Conservation (phyloP, 352 stramenopile species). For the Stephanocyclus meneghinianus region DNA sequence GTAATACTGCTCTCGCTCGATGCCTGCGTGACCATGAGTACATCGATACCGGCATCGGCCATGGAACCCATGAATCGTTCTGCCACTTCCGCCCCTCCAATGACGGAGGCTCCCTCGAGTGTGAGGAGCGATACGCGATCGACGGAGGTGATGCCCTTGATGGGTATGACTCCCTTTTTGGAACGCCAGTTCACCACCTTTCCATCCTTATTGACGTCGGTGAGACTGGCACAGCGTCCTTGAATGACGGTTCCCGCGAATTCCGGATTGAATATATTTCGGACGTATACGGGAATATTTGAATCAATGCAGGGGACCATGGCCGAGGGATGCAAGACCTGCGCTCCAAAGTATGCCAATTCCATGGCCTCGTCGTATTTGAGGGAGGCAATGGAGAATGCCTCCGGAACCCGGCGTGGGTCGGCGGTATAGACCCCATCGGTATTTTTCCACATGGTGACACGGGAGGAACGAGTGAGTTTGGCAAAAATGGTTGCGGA, state of each 20-base stretch:
- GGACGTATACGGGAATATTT: conserved; percentile 91
- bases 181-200: conserved; percentile 58
- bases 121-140: conserved; percentile 93
- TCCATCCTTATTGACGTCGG: conserved; percentile 45
- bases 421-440: conserved; percentile 95
- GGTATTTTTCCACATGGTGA: conserved; percentile 97
- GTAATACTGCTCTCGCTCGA: conserved; percentile 93
- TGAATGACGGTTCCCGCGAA: conserved; percentile 65
- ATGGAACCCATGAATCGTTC: conserved; percentile 91
- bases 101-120: conserved; percentile 91
- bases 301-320: conserved; percentile 72
- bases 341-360: conserved; percentile 94
- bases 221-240: conserved; percentile 45
- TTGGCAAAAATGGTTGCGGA: conserved; percentile 93
- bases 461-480: conserved; percentile 84
- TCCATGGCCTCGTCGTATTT: conserved; percentile 97
- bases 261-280: conserved; percentile 94
- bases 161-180: conserved; percentile 58
- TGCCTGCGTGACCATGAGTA: conserved; percentile 91
- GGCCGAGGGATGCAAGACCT: conserved; percentile 86
- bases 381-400: conserved; percentile 85
- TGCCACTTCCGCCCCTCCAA: conserved; percentile 91
- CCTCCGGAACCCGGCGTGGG: conserved; percentile 89
- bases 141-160: conserved; percentile 82
- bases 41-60: conserved; percentile 90